A percentile compares a stretch with the other conserved stretches of the same genome.
Conservation (phyloP, 1,284 basidiomycete genomes). For the Fomitopsis betulina region DNA sequence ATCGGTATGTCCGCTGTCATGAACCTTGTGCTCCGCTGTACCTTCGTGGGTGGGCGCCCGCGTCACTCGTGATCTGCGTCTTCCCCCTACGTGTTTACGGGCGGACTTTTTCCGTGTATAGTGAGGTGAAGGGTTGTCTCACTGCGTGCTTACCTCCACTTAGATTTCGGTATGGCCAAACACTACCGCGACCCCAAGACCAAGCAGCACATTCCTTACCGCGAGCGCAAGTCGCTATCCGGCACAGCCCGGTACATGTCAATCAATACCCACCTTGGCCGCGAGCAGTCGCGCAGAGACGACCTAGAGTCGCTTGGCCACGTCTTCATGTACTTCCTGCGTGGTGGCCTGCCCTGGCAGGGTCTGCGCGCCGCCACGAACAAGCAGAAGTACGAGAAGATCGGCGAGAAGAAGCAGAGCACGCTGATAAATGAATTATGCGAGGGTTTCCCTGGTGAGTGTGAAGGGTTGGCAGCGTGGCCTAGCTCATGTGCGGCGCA, state of each 20-base stretch:
- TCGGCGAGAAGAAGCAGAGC: constrained; percentile 96
- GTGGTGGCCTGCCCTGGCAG: constrained; percentile 93
- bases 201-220: constrained; percentile 96
- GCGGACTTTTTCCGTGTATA: neutral
- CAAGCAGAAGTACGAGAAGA: constrained; percentile 98
- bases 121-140: constrained; percentile 3
- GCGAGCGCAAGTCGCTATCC: constrained; percentile 96
- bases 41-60: too few species aligned
- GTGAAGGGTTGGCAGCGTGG: neutral
- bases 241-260: constrained; percentile 99
- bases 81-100: neutral
- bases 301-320: constrained; percentile 94
- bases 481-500: constrained; percentile 28
- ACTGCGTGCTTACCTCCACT: constrained; percentile 18
- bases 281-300: constrained; percentile 87
- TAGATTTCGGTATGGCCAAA: constrained; percentile 98
- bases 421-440: constrained; percentile 92
- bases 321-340: constrained; percentile 98
- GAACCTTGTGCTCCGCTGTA: neutral
- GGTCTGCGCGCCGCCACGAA: constrained; percentile 94
- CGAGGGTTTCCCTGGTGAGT: constrained; percentile 92
- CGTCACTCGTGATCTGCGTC: neutral
- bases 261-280: constrained; percentile 96
- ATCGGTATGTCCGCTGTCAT: constrained; percentile 55
- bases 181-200: constrained; percentile 99